Base-by-base conservation (phyloP, 139 green algal species). In the Chlorella ohadii region DNA sequence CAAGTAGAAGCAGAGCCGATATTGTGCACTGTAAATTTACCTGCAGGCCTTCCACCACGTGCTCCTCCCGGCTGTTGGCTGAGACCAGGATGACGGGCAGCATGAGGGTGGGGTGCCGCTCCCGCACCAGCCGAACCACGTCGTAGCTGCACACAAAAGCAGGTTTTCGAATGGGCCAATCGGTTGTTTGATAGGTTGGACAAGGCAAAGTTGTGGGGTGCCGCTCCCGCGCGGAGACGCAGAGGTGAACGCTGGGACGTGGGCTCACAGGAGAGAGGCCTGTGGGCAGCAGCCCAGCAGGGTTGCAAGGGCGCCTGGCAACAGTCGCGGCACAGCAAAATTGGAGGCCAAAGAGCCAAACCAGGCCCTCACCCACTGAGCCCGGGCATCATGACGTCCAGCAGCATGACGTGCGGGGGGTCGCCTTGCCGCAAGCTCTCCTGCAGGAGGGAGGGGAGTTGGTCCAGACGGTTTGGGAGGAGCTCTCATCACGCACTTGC, bases 331-430 rank as follows among this genome's bases (percentile, higher is more conserved):
- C n/a, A n/a, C n/a, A n/a, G n/a, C n/a, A n/a, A n/a, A n/a, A n/a
- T n/a, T n/a, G n/a, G n/a, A n/a, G n/a, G n/a, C n/a, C n/a, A n/a
- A n/a, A n/a, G n/a, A n/a, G n/a, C n/a, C n/a, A n/a, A n/a, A n/a
- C n/a, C n/a, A n/a, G n/a, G n/a, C n/a, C n/a, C n/a, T n/a, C 93
- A 95, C 38, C 93, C 93, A 82, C 88, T 94, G 84, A 95, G 92
- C 7, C 83, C 87, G 2, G 93, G 93, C 93, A 96, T 96, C 93
- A 96, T 96, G 0, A 96, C 91, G 51, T 96, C 92, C 56, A 95
- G 88, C 74, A 96, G 85, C 56, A 96, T 91, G 34, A 92, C 28
- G 84, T 95, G 90, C 0, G 92, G 92, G 65, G 93, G 85, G 36
- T 9, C 25, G 56, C 36, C 72, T 16, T 44, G 51, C 7, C 2